Conservation (phyloP, 1,284 basidiomycete genomes). For the Cutaneotrichosporon arboriforme region DNA sequence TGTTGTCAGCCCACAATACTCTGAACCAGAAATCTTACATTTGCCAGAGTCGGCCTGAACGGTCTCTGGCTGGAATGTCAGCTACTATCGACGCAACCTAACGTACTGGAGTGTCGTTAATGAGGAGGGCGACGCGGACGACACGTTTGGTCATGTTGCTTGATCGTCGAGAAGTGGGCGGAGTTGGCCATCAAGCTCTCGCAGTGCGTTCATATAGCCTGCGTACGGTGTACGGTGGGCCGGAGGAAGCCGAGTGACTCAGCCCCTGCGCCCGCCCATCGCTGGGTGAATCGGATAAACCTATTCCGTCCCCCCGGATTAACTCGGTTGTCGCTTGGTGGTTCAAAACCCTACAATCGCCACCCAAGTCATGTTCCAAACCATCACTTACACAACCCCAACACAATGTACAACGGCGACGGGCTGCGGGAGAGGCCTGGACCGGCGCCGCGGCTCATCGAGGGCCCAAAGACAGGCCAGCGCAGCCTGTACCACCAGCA, state of each 20-base stretch:
- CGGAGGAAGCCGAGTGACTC: not conserved
- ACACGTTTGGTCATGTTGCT: constrained; percentile 22
- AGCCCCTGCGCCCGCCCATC: not conserved
- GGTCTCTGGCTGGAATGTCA: constrained; percentile 27
- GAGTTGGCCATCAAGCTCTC: too few species aligned
- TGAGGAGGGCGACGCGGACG: constrained; percentile 42
- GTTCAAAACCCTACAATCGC: not conserved
- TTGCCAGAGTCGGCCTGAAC: constrained; percentile 42
- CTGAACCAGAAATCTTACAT: constrained; percentile 26
- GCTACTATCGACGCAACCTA: not conserved
- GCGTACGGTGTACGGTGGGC: too few species aligned
- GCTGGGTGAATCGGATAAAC: not conserved
- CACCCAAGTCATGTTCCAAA: not conserved
- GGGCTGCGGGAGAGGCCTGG: constrained; percentile 34
- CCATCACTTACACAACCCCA: not conserved
- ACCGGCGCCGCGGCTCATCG: constrained; percentile 23
- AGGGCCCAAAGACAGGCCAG: constrained; percentile 33
- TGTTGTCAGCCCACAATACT: constrained; percentile 8
- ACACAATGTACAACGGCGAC: constrained; percentile 11
- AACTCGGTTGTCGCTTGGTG: not conserved
- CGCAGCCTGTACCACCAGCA: constrained; percentile 40
- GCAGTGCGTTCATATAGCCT: too few species aligned
- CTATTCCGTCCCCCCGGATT: not conserved
- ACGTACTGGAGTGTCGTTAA: constrained; percentile 47
- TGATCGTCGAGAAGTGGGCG: too few species aligned